Evolutionary conservation across 1,139 yeast species (phyloP).

Genomic region (Debaryomycetaceae sp.): DNA sequence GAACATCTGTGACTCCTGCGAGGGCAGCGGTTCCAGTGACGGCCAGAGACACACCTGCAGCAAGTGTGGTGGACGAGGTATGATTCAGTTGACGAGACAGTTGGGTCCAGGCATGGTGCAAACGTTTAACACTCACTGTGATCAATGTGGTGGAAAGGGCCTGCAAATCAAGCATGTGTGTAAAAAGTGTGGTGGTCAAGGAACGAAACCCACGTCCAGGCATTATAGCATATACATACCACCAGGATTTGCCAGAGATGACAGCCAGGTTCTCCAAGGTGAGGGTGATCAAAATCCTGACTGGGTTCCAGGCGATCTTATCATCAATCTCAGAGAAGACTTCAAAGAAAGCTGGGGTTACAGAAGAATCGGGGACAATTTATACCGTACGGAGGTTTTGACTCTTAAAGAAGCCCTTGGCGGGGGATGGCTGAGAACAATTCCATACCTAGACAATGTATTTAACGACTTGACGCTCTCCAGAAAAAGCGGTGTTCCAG

Average conservation of each 20-base stretch:
- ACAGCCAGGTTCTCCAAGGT: slow-evolving; percentile 58
- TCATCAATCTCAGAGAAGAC: slow-evolving; percentile 56
- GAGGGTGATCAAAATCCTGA: slow-evolving; percentile 88
- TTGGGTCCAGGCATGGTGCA: slow-evolving; percentile 91
- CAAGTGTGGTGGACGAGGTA: slow-evolving; percentile 74
- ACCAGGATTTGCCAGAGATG: slow-evolving; percentile 68
- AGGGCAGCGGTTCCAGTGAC: slow-evolving; percentile 84
- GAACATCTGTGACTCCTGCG: slow-evolving; percentile 71
- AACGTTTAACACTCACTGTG: slow-evolving; percentile 76
- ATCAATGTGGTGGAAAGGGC: slow-evolving; percentile 78
- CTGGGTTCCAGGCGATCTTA: slow-evolving; percentile 74
- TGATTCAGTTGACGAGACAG: slow-evolving; percentile 64
- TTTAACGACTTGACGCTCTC: slow-evolving; percentile 45
- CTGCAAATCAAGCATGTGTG: slow-evolving; percentile 62
- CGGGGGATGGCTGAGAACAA: slow-evolving; percentile 77
- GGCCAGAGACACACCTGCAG: slow-evolving; percentile 63
- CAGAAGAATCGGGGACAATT: slow-evolving; percentile 68
- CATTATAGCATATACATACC: slow-evolving; percentile 59
- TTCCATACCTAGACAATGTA: slow-evolving; percentile 63
- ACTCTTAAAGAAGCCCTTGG: slow-evolving; percentile 65
- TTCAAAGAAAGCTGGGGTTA: slow-evolving; percentile 68
- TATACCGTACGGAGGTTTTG: slow-evolving; percentile 80
- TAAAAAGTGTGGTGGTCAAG: slow-evolving; percentile 64
- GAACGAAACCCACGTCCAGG: slow-evolving; percentile 56
- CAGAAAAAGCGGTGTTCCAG: slow-evolving; percentile 50